Base-by-base conservation (phyloP, 2,329 filamentous ascomycete species). In the Exophiala sp. region DNA sequence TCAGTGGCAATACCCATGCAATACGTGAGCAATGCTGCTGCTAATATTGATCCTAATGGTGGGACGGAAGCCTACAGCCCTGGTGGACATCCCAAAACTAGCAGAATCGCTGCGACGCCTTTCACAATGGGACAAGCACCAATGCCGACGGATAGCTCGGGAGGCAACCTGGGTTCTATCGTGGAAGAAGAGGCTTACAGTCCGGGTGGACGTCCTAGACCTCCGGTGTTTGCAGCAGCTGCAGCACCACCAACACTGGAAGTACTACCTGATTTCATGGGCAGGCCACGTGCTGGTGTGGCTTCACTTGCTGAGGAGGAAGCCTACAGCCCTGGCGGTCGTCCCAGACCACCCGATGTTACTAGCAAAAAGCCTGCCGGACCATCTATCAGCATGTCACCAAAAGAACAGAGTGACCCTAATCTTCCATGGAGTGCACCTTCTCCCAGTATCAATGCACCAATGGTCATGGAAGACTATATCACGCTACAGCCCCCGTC, bases 321-420 rank as follows among this genome's bases (percentile, higher is more conserved):
- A 38, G 67, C 71, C 36, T 81, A 80, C 55, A 82, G 78, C 56
- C 77, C 79, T 16, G 79, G 79, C 18, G 79, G 79, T 6, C 69
- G 79, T 32, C 79, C 79, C 8, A 71, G 77, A 9, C 56, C 77
- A 14, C 60, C 63, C n/a, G 18, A 36, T 10, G 20, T 5, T 14
- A 16, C 34, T 7, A 3, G 33, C 14, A 32, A 34, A 34, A 32
- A 40, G 34, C 11, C 46, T n/a, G 46, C 12, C 1, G 20, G 21
- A 39, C 34, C 16, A 18, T 32, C 33, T 8, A n/a, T 38, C 24
- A 20, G 3, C 34, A 14, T 16, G 34, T 33, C 12, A 16, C 39
- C 21, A 47, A 35, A 39, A 21, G 52, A 55, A 9, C 52, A 62
- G 24, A 47, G 55, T 4, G 50, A 66, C 32, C 62, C 65, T 24